Evolutionary conservation across 1,284 basidiomycete genomes (phyloP), one percentile per base, ranked within the genome.

Genomic region (Cryptococcus jaspeensis): DNA sequence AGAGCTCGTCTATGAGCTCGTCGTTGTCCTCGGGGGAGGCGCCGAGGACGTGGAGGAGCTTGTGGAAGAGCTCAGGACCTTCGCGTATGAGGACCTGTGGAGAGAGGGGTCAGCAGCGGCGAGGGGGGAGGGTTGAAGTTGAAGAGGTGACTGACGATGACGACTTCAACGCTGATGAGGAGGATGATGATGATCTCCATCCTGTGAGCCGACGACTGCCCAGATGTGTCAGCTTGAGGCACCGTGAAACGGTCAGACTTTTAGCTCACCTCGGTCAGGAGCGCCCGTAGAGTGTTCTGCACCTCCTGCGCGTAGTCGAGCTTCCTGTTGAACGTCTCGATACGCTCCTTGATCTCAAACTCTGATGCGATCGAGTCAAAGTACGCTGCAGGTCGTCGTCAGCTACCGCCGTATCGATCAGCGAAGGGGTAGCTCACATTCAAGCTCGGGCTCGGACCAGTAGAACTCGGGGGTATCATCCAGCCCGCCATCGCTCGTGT

Each of bases 181-280:
- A 84, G 81, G 62, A 94, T 94, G 67, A 94, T 94, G 62, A 94
- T 87, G 0, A 94, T 79, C 75, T 95, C 92, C 90, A 95, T 92
- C 5, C 88, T 83, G 67, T 93, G 90, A 0, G 82, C 84, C 2
- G 89, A 90, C 7, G 89, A 88, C 88, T 92, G 61, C 25, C 11
- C 16, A 6, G 28, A 44, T 3, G 7, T 7, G 38, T 28, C 4
- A 45, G 23, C 12, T 48, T 42, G 18, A 37, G 13, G 36, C 7
- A 46, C 41, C 16, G 32, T 49, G 13, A 46, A 5, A 11, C 23
- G n/a, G n/a, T n/a, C n/a, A n/a, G n/a, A n/a, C n/a, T n/a, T n/a
- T n/a, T n/a, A 15, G 55, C 76, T 48, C 68, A 87, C 87, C 81
- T 91, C 88, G 0, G 89, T 89, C 12, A 92, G 79, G 1, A 92